Evolutionary conservation across 2,329 filamentous ascomycete species (phyloP).

Genomic region (Arthrobotrys entomopaga): DNA sequence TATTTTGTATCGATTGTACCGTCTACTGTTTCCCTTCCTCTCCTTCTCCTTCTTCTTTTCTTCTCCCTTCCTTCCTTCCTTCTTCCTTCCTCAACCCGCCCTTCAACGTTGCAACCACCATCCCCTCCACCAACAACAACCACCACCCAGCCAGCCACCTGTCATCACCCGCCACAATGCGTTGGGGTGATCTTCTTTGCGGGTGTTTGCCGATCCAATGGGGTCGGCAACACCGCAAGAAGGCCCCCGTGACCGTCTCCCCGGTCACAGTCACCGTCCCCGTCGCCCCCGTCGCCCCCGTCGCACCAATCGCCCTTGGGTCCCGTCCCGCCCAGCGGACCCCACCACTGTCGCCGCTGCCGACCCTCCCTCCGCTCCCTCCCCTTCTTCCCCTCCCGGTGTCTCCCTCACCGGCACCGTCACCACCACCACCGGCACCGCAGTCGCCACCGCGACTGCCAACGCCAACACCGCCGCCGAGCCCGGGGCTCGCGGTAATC

Average conservation of each 20-base stretch:
- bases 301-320: too few species aligned
- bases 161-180: not conserved
- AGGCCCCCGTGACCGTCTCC: not conserved
- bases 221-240: not conserved
- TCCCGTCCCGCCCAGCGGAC: too few species aligned
- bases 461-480: too few species aligned
- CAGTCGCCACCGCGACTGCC: too few species aligned
- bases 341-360: not conserved
- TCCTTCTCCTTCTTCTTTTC: slow-evolving; percentile 1
- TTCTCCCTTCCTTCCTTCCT: slow-evolving; percentile 5
- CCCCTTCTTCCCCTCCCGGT: not conserved
- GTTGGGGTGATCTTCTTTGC: slow-evolving; percentile 5
- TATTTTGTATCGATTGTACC: too few species aligned
- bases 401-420: not conserved
- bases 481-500: too few species aligned
- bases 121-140: not conserved
- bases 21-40: not conserved
- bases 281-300: too few species aligned
- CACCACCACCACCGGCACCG: not conserved
- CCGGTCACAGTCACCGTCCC: too few species aligned
- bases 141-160: too few species aligned
- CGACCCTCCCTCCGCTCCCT: not conserved
- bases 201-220: slow-evolving; percentile 7
- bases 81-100: slow-evolving; percentile 1
- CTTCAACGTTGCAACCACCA: not conserved